These are phyloP conservation scores for Clonostachys byssicola DNA, from an alignment of 2,329 filamentous ascomycete genomes.

Conservation along the genomic window DNA sequence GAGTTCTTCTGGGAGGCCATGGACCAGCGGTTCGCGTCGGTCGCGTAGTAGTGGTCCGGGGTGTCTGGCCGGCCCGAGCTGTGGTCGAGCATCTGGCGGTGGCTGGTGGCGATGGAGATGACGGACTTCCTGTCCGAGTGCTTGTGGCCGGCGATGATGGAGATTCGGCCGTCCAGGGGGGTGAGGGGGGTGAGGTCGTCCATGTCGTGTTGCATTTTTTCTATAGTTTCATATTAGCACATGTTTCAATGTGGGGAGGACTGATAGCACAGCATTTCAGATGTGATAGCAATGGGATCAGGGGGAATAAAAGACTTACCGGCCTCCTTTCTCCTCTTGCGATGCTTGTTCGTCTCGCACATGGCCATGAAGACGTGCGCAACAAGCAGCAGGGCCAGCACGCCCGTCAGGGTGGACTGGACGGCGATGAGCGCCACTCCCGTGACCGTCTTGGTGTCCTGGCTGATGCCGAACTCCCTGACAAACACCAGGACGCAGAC, in stretches of 20 bases:
- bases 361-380: slow-evolving; percentile 84
- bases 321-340: slow-evolving; percentile 81
- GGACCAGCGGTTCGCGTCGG: slow-evolving; percentile 10
- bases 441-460: slow-evolving; percentile 91
- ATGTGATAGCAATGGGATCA: no score
- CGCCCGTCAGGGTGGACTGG: slow-evolving; percentile 77
- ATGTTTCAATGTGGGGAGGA: neutral
- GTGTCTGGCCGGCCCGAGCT: slow-evolving; percentile 20
- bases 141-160: slow-evolving; percentile 60
- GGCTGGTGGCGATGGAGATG: slow-evolving; percentile 36
- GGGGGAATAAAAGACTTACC: slow-evolving; percentile 52
- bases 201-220: slow-evolving; percentile 71
- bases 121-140: slow-evolving; percentile 29
- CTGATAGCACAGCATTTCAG: no score
- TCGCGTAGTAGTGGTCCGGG: slow-evolving; percentile 22
- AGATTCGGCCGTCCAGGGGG: slow-evolving; percentile 82
- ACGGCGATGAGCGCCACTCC: slow-evolving; percentile 92
- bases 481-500: slow-evolving; percentile 90
- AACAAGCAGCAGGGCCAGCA: slow-evolving; percentile 81
- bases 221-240: slow-evolving; percentile 38
- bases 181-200: slow-evolving; percentile 77
- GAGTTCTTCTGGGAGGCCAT: slow-evolving; percentile 3
- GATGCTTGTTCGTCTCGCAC: slow-evolving; percentile 85
- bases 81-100: slow-evolving; percentile 15
- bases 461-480: slow-evolving; percentile 81